A percentile compares a stretch with the other conserved stretches of the same genome.
phyloP scores from a whole-genome alignment of 2,329 filamentous ascomycete species.

The Stenocarpella maydis region DNA sequence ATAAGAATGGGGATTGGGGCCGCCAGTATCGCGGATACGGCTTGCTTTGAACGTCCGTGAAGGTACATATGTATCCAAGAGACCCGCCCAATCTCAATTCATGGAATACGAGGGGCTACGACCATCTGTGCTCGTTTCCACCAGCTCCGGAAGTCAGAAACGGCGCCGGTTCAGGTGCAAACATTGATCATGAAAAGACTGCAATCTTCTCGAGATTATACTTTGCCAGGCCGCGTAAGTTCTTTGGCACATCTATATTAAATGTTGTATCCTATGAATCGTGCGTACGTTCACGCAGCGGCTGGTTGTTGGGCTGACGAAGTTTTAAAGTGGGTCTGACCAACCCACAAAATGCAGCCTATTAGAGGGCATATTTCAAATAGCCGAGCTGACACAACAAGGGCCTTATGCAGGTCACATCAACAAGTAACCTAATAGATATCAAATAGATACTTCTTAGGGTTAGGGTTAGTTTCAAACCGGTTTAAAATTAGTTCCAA shows the following conservation, averaged over 20 bases:
- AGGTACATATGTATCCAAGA: not conserved
- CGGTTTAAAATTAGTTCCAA: no score
- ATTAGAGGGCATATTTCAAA: no score
- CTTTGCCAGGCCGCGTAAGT: not conserved
- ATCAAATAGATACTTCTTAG: no score
- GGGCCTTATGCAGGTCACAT: no score
- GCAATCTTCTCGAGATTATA: not conserved
- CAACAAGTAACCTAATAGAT: no score
- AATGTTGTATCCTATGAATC: not conserved
- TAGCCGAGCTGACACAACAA: no score
- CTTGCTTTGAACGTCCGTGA: constrained; percentile 1
- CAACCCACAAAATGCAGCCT: no score
- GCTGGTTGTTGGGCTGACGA: no score
- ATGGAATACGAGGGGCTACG: not conserved
- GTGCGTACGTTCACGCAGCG: no score
- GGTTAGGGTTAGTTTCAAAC: no score
- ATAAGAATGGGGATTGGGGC: not conserved
- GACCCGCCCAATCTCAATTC: not conserved
- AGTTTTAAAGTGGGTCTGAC: no score
- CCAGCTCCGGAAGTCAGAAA: not conserved
- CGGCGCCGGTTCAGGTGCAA: not conserved
- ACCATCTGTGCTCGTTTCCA: not conserved
- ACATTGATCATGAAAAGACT: no score
- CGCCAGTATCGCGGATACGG: not conserved
- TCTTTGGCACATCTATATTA: not conserved